Conservation (phyloP, 345 rosid species). For the Iberis pinnata region DNA sequence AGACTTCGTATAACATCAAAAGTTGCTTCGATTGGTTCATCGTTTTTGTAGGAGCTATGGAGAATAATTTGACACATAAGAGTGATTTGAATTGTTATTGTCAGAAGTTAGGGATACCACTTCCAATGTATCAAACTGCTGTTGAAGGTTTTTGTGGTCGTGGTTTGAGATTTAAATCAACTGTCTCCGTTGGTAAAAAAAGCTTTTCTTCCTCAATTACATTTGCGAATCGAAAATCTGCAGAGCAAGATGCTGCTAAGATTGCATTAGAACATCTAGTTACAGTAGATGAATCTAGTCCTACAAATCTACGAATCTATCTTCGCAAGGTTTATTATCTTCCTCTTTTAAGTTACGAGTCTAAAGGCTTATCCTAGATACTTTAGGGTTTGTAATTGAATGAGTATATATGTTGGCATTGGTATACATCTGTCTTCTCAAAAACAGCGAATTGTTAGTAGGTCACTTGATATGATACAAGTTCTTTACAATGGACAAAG, state of each 20-base stretch:
- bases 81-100: background rate
- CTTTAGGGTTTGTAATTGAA: background rate
- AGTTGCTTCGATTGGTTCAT: background rate
- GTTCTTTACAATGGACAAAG: too few species aligned
- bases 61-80: background rate
- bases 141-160: background rate
- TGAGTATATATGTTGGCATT: background rate
- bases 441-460: too few species aligned
- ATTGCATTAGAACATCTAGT: slow-evolving; percentile 8
- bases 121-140: background rate
- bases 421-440: too few species aligned
- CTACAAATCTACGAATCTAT: background rate
- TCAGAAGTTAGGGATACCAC: background rate
- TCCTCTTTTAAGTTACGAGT: background rate
- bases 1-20: too few species aligned
- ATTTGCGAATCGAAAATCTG: background rate
- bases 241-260: slow-evolving; percentile 21
- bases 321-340: slow-evolving; percentile 18
- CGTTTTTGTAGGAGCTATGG: background rate
- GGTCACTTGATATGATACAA: too few species aligned
- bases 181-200: background rate
- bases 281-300: background rate
- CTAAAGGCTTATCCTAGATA: background rate
- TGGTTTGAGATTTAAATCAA: background rate
- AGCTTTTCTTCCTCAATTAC: background rate